Percentiles rank a stretch among this genome's conserved stretches.
Conservation (phyloP, 73 alveolate species). For the Paramecium sexaurelia region DNA sequence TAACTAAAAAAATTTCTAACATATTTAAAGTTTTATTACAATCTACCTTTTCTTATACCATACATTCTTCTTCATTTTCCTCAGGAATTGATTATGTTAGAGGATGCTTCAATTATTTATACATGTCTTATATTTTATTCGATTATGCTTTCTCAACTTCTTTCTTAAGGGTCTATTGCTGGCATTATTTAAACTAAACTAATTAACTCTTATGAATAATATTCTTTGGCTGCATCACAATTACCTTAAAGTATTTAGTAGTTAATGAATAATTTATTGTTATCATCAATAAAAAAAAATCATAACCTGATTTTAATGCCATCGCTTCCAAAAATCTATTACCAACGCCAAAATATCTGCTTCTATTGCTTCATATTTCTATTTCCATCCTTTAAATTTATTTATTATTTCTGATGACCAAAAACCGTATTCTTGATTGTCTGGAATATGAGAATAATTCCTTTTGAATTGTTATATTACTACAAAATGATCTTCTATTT, state of each 20-base stretch:
- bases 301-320: constrained; percentile 23
- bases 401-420: constrained; percentile 52
- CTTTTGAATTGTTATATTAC: neutral
- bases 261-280: neutral
- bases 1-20: constrained; percentile 40
- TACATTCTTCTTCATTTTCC: constrained; percentile 47
- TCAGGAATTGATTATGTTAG: constrained; percentile 21
- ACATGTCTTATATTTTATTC: neutral
- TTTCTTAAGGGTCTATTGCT: constrained; percentile 25
- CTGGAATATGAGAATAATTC: neutral
- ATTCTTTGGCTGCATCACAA: neutral
- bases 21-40: neutral
- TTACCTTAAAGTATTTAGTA: neutral
- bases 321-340: constrained; percentile 46
- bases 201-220: constrained; percentile 6
- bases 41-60: neutral
- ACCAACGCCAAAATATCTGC: constrained; percentile 42
- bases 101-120: neutral
- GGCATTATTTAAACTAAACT: neutral
- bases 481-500: constrained; percentile 49
- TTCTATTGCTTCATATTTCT: constrained; percentile 39
- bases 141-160: constrained; percentile 17
- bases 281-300: constrained; percentile 12
- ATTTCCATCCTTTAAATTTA: constrained; percentile 49
- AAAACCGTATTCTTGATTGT: constrained; percentile 41